phyloP scores from a whole-genome alignment of 1,139 yeast species.

The Sugiyamaella pinicola region DNA sequence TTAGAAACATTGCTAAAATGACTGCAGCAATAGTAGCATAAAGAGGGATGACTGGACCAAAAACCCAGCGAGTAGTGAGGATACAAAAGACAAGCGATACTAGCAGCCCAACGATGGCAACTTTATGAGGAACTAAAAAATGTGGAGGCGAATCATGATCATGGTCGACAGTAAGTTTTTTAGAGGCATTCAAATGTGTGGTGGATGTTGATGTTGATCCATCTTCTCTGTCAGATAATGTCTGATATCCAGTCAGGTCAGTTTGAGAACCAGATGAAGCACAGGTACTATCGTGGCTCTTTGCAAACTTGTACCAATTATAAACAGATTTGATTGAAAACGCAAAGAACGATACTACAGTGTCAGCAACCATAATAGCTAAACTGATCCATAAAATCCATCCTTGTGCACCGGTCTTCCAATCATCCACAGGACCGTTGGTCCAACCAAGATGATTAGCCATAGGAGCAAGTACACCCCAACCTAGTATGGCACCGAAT shows the following conservation, averaged over 20 bases:
- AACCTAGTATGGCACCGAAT: constrained; percentile 84
- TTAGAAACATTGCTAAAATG: constrained; percentile 70
- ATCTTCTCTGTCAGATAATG: constrained; percentile 21
- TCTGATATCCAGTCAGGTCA: constrained; percentile 17
- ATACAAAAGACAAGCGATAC: constrained; percentile 70
- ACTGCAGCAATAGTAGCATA: constrained; percentile 72
- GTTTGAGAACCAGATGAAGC: constrained; percentile 8
- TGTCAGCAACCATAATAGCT: constrained; percentile 92
- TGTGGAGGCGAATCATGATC: constrained; percentile 30
- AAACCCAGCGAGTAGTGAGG: constrained; percentile 61
- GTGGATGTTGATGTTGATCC: background rate
- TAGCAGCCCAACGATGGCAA: constrained; percentile 63
- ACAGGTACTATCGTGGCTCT: background rate
- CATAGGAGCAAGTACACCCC: constrained; percentile 87
- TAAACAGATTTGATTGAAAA: constrained; percentile 47
- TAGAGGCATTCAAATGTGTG: background rate
- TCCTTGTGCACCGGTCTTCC: constrained; percentile 94
- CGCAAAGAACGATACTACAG: constrained; percentile 75
- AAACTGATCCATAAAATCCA: constrained; percentile 96
- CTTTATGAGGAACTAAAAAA: constrained; percentile 54
- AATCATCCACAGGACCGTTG: constrained; percentile 84
- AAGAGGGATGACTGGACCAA: constrained; percentile 70
- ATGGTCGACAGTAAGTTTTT: constrained; percentile 3
- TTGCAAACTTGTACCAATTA: constrained; percentile 15
- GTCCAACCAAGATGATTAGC: constrained; percentile 79